Evolutionary conservation across 768 basidiomycete genomes (phyloP), one percentile per base, ranked within the genome.

Genomic region (Tylopilus subfusipes): DNA sequence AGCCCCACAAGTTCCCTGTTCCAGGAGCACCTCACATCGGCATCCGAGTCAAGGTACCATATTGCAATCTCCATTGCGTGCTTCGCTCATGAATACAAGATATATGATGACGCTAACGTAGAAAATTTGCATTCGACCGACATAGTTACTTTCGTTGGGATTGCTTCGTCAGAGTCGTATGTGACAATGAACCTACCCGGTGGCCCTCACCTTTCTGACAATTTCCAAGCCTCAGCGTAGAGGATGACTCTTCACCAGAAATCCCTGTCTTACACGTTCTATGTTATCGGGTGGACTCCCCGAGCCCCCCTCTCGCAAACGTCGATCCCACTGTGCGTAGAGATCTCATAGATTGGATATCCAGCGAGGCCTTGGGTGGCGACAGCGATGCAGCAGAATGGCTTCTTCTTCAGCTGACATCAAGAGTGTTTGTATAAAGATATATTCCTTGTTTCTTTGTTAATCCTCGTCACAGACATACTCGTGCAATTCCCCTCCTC

Each of bases 251-350:
- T 4, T 62, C 70, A 0, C 55, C 61, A 0, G 65, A 75, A 29
- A 82, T 86, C 2, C 83, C 87, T 1, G 86, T 85, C 0, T 74
- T 91, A 1, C 88, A 90, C 65, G 83, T 87, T 31, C 72, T 90
- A 0, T 90, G 83, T 64, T 62, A 59, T 50, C 50, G 54, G 30
- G 49, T 42, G 14, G 50, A 46, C 5, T 27, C 62, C 14, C n/a
- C 47, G 19, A 48, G 5, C 11, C 22, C 31, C 22, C 29, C 21
- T 19, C 44, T 55, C 54, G 22, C 50, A 58, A 42, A 48, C 52
- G 19, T 60, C 48, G 44, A 55, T 47, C 19, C 52, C 34, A 50
- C 57, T 14, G 53, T 82, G 16, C 76, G 86, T 34, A 63, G 76
- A 9, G 79, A 84, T 42, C 73, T 93, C 18, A 75, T 92, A 36